Conservation (phyloP, 495 filamentous ascomycete species). For the Xylaria acuta region DNA sequence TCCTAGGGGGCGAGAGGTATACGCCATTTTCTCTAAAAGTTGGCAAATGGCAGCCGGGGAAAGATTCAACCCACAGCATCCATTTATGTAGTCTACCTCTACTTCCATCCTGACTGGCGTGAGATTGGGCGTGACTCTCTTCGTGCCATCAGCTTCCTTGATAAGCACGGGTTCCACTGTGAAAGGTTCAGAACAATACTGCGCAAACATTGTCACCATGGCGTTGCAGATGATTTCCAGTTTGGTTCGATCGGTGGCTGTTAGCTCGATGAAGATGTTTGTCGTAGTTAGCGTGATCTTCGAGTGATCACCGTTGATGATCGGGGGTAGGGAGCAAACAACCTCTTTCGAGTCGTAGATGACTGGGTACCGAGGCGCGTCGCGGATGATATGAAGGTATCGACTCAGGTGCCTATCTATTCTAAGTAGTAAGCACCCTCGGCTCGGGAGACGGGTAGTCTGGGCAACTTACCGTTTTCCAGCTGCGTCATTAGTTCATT, state of each 20-base stretch:
- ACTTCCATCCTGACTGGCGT: conserved; percentile 76
- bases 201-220: conserved; percentile 95
- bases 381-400: conserved; percentile 90
- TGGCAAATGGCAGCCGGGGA: conserved; percentile 73
- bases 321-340: conserved; percentile 93
- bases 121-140: conserved; percentile 79
- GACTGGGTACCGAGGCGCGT: conserved; percentile 94
- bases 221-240: conserved; percentile 94
- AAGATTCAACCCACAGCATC: conserved; percentile 81
- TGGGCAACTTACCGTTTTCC: conserved; percentile 60
- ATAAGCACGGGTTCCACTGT: conserved; percentile 93
- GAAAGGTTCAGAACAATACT: conserved; percentile 87
- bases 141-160: conserved; percentile 84
- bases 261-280: conserved; percentile 97
- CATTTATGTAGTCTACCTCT: conserved; percentile 90
- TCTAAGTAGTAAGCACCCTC: conserved; percentile 70
- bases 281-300: conserved; percentile 90
- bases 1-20: conserved; percentile 65
- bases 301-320: conserved; percentile 96
- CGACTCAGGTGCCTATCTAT: conserved; percentile 62
- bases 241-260: conserved; percentile 96
- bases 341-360: conserved; percentile 87
- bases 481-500: conserved; percentile 94
- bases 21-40: conserved; percentile 85
- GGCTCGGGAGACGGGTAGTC: conserved; percentile 70